phyloP scores from a whole-genome alignment of 2,329 filamentous ascomycete species.

The Sclerotinia subarctica region DNA sequence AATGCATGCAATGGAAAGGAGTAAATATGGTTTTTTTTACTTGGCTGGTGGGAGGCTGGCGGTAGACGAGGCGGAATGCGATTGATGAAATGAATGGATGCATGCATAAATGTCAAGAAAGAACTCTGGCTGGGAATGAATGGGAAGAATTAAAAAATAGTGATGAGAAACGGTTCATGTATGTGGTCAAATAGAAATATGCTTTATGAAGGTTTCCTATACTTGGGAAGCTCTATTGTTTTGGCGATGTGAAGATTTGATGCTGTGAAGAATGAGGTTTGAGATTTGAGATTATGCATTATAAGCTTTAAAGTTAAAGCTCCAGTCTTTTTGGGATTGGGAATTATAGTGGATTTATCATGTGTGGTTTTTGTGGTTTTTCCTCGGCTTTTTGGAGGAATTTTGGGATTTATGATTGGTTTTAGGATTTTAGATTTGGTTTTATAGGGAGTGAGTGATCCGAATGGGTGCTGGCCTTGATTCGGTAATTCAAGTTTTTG shows the following conservation, averaged over 20 bases:
- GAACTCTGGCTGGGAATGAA: neutral
- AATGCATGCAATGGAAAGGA: neutral
- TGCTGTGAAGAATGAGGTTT: neutral
- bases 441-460: too few species aligned
- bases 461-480: too few species aligned
- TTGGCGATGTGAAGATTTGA: neutral
- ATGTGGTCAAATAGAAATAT: neutral
- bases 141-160: neutral
- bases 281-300: neutral
- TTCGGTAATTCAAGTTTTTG: too few species aligned
- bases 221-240: neutral
- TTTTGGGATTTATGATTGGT: too few species aligned
- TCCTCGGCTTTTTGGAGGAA: too few species aligned
- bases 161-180: neutral
- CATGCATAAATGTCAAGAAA: slow-evolving; percentile 1
- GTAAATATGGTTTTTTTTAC: slow-evolving; percentile 2
- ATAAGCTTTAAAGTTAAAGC: too few species aligned
- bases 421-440: too few species aligned
- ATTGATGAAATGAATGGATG: neutral
- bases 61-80: neutral
- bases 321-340: too few species aligned
- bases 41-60: neutral
- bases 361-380: neutral
- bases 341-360: neutral
- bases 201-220: neutral